Evolutionary conservation across 495 filamentous ascomycete genomes (phyloP), one percentile per base, ranked within the genome.

Genomic region (Chlorociboria aeruginascens): DNA sequence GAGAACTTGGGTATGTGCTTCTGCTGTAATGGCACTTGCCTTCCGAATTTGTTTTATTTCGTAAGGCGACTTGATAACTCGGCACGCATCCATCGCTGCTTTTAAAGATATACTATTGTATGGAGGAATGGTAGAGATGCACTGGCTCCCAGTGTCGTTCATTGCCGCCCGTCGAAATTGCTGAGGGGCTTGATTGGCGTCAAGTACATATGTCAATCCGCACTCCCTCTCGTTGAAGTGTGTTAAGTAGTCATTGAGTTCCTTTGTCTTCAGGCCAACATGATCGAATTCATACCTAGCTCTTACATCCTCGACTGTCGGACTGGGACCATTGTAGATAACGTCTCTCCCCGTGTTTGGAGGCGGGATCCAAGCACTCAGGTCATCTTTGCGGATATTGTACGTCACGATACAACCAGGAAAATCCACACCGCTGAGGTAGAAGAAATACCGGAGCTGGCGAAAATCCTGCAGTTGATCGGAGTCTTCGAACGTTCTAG

Each of bases 251-350:
- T 46, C 46, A 37, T n/a, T 20, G 25, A 56, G 55, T 73, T 17
- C 71, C 66, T 39, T 76, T 69, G 20, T 25, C 20, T 25, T 25
- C 2, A 25, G 20, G 1, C 20, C 20, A 1, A 84, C 71, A 44
- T 77, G 68, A 56, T 96, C 92, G 57, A 98, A 77, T 57, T 98
- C 89, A 67, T 84, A 96, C 16, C 72, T 73, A 17, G 78, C 61
- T 36, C 75, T 59, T 17, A 90, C 86, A 53, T 95, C 82, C 13
- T 82, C 68, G 7, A 65, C 55, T 1, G 68, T 71, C 1, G 73
- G 75, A 11, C 69, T 73, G 12, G 61, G 66, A 1, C 82, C 82
- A 52, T 69, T 75, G 75, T 73, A 86, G 33, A 85, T 69, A 9
- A 79, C 69, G 10, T 66, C 64, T 6, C 29, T 16, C 3, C 66